Percentiles rank a stretch among this genome's conserved stretches.
These are phyloP conservation scores for Puccinia hordei DNA, from an alignment of 1,284 basidiomycete genomes.

Conservation along the genomic window DNA sequence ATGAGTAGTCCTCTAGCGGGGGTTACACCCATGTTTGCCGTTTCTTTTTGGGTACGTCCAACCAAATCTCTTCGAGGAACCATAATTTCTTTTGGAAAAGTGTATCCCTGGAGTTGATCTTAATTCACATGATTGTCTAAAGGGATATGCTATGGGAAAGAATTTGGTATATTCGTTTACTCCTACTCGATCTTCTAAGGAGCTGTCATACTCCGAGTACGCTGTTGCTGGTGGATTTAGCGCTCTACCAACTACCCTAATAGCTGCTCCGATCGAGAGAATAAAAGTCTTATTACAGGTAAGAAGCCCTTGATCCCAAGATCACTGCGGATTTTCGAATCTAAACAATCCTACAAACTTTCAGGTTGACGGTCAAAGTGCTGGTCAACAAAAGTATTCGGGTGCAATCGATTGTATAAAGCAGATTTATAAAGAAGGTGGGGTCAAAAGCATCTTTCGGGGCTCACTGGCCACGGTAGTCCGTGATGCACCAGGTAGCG, in stretches of 20 bases:
- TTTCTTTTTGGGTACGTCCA: constrained; percentile 80
- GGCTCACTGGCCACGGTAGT: constrained; percentile 89
- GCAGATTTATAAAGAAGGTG: constrained; percentile 92
- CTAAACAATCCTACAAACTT: neutral
- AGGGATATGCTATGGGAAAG: constrained; percentile 89
- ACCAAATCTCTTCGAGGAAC: neutral
- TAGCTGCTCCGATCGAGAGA: constrained; percentile 93
- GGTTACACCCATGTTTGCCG: constrained; percentile 96
- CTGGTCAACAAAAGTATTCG: constrained; percentile 73
- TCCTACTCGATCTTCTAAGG: constrained; percentile 64
- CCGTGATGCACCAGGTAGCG: constrained; percentile 93
- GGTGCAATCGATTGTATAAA: constrained; percentile 89
- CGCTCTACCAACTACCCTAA: constrained; percentile 85
- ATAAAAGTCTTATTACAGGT: constrained; percentile 95
- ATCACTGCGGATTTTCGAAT: neutral
- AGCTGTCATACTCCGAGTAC: constrained; percentile 77
- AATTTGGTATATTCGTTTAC: constrained; percentile 73
- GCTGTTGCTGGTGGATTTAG: constrained; percentile 92
- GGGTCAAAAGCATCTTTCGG: constrained; percentile 85
- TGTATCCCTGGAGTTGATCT: constrained; percentile 1
- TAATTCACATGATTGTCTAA: neutral
- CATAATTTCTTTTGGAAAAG: neutral
- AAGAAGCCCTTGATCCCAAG: constrained; percentile 4
- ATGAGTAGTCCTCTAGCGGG: constrained; percentile 94
- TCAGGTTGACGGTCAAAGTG: constrained; percentile 50